A percentile compares a stretch with the other conserved stretches of the same genome.
phyloP scores from a whole-genome alignment of 768 basidiomycete species.

The Suillus variegatus region DNA sequence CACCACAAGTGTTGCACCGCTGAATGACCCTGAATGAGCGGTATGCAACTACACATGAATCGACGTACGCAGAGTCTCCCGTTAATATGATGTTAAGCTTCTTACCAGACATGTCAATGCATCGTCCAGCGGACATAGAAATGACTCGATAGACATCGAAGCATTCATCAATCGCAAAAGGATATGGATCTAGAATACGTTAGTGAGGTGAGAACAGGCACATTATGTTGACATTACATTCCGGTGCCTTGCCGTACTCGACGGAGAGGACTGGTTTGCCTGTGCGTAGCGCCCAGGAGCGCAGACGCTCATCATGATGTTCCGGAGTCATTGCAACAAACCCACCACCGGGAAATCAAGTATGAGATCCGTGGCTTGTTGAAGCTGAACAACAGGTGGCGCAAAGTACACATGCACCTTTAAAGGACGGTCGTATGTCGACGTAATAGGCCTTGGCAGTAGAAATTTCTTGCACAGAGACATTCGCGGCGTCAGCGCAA shows the following conservation, averaged over 20 bases:
- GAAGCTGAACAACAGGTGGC: slow-evolving; percentile 62
- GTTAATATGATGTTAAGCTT: slow-evolving; percentile 76
- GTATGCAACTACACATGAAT: slow-evolving; percentile 1
- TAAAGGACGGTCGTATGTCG: slow-evolving; percentile 79
- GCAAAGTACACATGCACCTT: slow-evolving; percentile 83
- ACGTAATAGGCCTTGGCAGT: slow-evolving; percentile 79
- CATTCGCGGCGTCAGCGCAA: slow-evolving; percentile 56
- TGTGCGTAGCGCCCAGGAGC: slow-evolving; percentile 81
- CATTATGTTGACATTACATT: slow-evolving; percentile 58
- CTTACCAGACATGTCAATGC: slow-evolving; percentile 88
- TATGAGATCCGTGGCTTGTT: slow-evolving; percentile 74
- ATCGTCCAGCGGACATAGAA: slow-evolving; percentile 73
- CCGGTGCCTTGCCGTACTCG: slow-evolving; percentile 96
- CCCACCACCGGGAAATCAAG: slow-evolving; percentile 93
- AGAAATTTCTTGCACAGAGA: slow-evolving; percentile 71
- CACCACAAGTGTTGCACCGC: slow-evolving; percentile 86
- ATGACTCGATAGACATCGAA: slow-evolving; percentile 88
- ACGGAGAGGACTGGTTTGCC: slow-evolving; percentile 81
- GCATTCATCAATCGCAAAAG: slow-evolving; percentile 93
- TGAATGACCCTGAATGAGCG: slow-evolving; percentile 33
- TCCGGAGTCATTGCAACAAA: slow-evolving; percentile 96
- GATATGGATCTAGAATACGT: slow-evolving; percentile 79
- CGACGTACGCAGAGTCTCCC: slow-evolving; percentile 95
- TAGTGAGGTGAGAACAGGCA: slow-evolving; percentile 1
- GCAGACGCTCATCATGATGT: slow-evolving; percentile 93